Conservation (phyloP, 129 eudicot genomes). For the Gnaphalium uliginosum region DNA sequence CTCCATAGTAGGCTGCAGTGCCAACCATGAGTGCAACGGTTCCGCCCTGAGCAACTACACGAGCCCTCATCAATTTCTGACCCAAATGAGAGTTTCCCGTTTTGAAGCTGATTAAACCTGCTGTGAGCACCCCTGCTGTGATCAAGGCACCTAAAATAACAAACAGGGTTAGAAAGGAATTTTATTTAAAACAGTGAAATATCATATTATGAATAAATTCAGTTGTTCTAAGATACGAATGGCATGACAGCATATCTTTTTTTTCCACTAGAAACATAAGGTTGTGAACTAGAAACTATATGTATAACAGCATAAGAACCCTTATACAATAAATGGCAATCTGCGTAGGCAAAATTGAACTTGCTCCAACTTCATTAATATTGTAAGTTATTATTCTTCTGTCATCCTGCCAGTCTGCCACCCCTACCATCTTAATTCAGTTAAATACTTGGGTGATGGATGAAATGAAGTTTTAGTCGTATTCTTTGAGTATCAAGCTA, state of each 20-base stretch:
- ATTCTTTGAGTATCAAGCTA: constrained; percentile 18
- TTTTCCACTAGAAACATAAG: background rate
- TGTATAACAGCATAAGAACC: background rate
- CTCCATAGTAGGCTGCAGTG: constrained; percentile 87
- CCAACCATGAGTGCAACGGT: constrained; percentile 99
- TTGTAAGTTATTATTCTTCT: background rate
- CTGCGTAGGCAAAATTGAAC: background rate
- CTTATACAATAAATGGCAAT: too few species aligned
- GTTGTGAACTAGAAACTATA: background rate
- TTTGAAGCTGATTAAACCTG: constrained; percentile 88
- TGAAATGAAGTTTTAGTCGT: background rate
- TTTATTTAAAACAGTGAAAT: background rate
- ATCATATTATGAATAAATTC: background rate
- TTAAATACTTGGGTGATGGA: background rate
- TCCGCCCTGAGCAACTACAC: constrained; percentile 94
- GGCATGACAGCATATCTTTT: background rate
- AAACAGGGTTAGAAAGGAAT: constrained; percentile 15
- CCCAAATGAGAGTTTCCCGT: constrained; percentile 84
- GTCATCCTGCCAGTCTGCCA: background rate
- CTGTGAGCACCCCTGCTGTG: constrained; percentile 95
- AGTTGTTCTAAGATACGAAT: background rate
- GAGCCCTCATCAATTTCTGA: constrained; percentile 93
- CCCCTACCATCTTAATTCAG: constrained; percentile 3
- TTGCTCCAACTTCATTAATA: background rate
- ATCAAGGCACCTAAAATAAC: constrained; percentile 76